Percentiles rank a stretch among this genome's conserved stretches.
These are phyloP conservation scores for Chytriomyces confervae DNA, from an alignment of 192 early-diverging fungal species.

Conservation along the genomic window DNA sequence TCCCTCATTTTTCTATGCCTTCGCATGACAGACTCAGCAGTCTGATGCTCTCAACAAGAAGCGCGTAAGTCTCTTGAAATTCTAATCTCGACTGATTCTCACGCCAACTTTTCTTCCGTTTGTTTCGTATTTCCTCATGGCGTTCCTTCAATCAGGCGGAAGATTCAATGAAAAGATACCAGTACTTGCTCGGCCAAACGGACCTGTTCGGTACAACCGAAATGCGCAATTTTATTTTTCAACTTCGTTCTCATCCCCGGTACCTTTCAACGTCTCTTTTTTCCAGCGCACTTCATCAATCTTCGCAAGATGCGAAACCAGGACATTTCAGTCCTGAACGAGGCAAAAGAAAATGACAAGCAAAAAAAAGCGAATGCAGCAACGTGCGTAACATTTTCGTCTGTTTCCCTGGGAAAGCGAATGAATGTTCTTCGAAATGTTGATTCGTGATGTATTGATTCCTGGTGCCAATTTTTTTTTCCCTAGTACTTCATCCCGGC, in stretches of 20 bases:
- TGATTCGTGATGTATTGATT: not conserved
- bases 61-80: not conserved
- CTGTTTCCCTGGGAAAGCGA: not conserved
- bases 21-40: no score
- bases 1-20: no score
- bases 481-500: constrained; percentile 61
- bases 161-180: constrained; percentile 69
- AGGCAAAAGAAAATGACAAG: constrained; percentile 54
- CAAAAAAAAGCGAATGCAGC: constrained; percentile 37
- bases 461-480: no score
- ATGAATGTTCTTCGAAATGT: constrained; percentile 12
- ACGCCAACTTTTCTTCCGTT: not conserved
- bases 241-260: constrained; percentile 6
- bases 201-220: constrained; percentile 63
- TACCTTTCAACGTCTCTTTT: not conserved
- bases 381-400: not conserved
- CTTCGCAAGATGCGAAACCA: constrained; percentile 51
- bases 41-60: constrained; percentile 1
- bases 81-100: not conserved
- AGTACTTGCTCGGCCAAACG: constrained; percentile 74
- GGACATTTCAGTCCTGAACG: constrained; percentile 45
- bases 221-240: not conserved
- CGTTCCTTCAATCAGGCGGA: constrained; percentile 45
- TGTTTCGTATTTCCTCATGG: not conserved
- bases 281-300: constrained; percentile 68